Base-by-base conservation (phyloP, 2,329 filamentous ascomycete genomes). In the Amesomyces nigricolor region DNA sequence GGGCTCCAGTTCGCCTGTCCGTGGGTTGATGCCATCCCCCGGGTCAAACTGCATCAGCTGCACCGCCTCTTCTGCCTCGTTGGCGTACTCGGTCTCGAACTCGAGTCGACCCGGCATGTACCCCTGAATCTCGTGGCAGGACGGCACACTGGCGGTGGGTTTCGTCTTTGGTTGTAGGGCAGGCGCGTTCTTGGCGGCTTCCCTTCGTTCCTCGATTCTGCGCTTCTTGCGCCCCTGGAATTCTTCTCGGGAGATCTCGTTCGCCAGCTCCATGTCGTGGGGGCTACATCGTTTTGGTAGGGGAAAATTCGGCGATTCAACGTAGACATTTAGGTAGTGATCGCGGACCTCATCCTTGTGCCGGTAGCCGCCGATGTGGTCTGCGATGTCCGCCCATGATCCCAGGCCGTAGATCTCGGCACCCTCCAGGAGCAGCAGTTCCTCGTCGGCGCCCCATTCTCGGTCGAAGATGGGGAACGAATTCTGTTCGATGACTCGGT, bases 31-130 rank as follows among this genome's bases (percentile, higher is more conserved):
- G 55, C 94, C 94, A 72, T 96, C 92, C 26, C 94, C 94, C 0
- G 94, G 92, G 55, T 97, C 92, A 66, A 99, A 99, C 61, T 95
- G 88, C 91, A 99, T 97, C 61, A 95, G 86, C 70, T 99, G 94
- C 2, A 99, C 94, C 0, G 92, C 92, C 72, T 97, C 95, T 73
- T 99, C 94, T 0, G 94, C 94, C 66, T 99, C 94, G 66, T 99
- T 99, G 66, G 92, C 89, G 68, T 96, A 94, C 66, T 99, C 94
- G 0, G 89, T 96, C 76, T 99, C 94, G 61, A 99, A 99, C 67
- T 99, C 94, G 61, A 99, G 73, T 40, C 94, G 90, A 44, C 94
- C 94, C 3, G 94, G 94, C 94, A 99, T 99, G 70, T 95, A 99
- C 3, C 94, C 94, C 71, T 96, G 91, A 38, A 99, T 94, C 72